These are phyloP conservation scores for Xylaria telfairii DNA, from an alignment of 495 filamentous ascomycete genomes.

Conservation along the genomic window DNA sequence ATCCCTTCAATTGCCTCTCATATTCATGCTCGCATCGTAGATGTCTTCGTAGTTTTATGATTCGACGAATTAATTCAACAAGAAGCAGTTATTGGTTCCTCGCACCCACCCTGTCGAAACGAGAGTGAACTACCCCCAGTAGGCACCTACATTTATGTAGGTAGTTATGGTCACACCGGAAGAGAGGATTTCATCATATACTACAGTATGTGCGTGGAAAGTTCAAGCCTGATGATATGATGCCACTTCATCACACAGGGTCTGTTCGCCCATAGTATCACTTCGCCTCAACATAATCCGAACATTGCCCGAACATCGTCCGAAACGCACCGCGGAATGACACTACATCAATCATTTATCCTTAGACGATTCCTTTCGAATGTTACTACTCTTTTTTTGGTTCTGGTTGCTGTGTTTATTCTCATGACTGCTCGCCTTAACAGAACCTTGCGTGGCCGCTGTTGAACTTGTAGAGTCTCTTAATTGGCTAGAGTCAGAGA, in stretches of 20 bases:
- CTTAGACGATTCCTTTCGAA: not conserved
- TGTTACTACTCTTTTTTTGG: not conserved
- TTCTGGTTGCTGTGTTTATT: not conserved
- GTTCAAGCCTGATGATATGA: not conserved
- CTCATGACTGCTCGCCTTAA: not conserved
- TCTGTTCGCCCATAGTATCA: not conserved
- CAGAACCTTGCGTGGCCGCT: slow-evolving; percentile 12
- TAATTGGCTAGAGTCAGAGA: not conserved
- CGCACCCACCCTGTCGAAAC: too few relatives aligned
- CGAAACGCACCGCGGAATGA: not conserved
- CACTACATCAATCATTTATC: not conserved
- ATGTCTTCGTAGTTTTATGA: not conserved
- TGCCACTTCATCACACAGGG: not conserved
- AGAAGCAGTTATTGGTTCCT: not conserved
- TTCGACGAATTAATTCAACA: not conserved
- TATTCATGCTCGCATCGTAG: not conserved
- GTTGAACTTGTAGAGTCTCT: not conserved
- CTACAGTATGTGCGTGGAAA: not conserved
- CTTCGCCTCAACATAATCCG: not conserved
- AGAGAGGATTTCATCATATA: not conserved
- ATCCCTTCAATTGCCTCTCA: not conserved
- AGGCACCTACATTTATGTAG: too few relatives aligned
- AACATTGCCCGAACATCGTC: not conserved
- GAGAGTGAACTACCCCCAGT: too few relatives aligned
- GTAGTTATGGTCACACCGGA: not conserved